Conservation (phyloP, 768 basidiomycete species). For the Amanita polypyramis region DNA sequence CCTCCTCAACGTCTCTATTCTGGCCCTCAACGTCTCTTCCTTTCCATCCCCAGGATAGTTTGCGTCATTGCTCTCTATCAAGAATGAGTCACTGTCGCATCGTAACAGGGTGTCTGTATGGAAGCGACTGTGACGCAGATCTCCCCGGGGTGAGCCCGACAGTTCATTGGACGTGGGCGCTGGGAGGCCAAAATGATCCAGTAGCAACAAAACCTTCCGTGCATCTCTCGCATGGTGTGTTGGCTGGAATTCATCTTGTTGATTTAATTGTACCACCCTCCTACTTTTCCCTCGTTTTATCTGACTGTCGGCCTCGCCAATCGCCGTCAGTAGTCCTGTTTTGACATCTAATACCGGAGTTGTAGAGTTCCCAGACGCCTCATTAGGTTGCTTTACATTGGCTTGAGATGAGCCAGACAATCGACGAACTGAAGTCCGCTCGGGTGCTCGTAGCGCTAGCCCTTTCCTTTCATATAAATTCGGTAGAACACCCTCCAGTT, state of each 20-base stretch:
- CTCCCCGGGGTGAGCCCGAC: background rate
- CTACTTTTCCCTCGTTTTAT: background rate
- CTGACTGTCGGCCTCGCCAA: background rate
- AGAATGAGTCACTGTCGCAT: background rate
- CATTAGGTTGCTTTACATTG: background rate
- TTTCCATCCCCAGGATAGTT: conserved; percentile 10
- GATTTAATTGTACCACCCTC: background rate
- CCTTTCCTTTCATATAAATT: conserved; percentile 63
- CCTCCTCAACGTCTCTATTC: conserved; percentile 71
- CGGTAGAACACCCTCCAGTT: conserved; percentile 65
- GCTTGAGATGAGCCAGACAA: background rate
- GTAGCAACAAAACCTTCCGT: too few relatives aligned
- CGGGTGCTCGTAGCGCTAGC: conserved; percentile 20
- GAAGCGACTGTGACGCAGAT: background rate
- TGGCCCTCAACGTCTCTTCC: conserved; percentile 64
- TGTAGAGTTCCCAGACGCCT: too few relatives aligned
- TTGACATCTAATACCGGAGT: background rate
- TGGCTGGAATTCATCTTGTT: background rate
- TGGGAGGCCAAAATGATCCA: too few relatives aligned
- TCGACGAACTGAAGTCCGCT: background rate
- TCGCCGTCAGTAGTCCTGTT: background rate
- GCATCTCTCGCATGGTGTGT: too few relatives aligned
- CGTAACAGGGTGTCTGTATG: background rate
- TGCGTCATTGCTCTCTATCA: background rate
- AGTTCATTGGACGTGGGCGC: too few relatives aligned